Evolutionary conservation across 1,284 basidiomycete species (phyloP).

Genomic region (Leccinum subatratum): DNA sequence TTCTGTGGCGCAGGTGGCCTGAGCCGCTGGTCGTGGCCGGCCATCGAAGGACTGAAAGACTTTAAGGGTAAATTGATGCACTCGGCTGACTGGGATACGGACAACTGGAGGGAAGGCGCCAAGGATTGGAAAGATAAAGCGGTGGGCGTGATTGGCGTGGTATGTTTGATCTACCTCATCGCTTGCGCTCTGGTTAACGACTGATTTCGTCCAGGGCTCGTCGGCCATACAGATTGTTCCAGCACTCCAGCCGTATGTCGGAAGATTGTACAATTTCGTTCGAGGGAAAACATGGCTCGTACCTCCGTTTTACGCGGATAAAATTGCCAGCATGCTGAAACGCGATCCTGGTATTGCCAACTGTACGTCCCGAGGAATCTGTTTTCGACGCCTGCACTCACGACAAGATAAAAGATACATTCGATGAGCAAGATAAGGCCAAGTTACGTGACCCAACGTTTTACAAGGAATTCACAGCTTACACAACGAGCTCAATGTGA

Average conservation of each 20-base stretch:
- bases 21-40: slow-evolving; percentile 56
- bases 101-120: slow-evolving; percentile 44
- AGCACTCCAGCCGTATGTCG: slow-evolving; percentile 51
- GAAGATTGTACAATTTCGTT: slow-evolving; percentile 52
- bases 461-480: slow-evolving; percentile 49
- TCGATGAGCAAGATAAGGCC: slow-evolving; percentile 51
- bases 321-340: slow-evolving; percentile 37
- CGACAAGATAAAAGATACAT: slow-evolving; percentile 37
- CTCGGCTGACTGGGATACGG: slow-evolving; percentile 53
- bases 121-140: slow-evolving; percentile 50
- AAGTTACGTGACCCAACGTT: slow-evolving; percentile 42
- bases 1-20: slow-evolving; percentile 49
- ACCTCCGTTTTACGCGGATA: slow-evolving; percentile 43
- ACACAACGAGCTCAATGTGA: slow-evolving; percentile 48
- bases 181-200: background rate
- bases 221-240: slow-evolving; percentile 64
- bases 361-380: slow-evolving; percentile 35
- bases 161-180: slow-evolving; percentile 26
- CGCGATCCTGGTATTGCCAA: slow-evolving; percentile 37
- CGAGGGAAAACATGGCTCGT: slow-evolving; percentile 62
- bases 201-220: slow-evolving; percentile 44
- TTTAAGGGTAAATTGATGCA: slow-evolving; percentile 53
- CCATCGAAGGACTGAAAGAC: slow-evolving; percentile 47
- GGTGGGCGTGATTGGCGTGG: slow-evolving; percentile 59
- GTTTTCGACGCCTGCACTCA: background rate